These are phyloP conservation scores for Posidonia australis DNA, from an alignment of 106 monocot genomes.

Conservation along the genomic window DNA sequence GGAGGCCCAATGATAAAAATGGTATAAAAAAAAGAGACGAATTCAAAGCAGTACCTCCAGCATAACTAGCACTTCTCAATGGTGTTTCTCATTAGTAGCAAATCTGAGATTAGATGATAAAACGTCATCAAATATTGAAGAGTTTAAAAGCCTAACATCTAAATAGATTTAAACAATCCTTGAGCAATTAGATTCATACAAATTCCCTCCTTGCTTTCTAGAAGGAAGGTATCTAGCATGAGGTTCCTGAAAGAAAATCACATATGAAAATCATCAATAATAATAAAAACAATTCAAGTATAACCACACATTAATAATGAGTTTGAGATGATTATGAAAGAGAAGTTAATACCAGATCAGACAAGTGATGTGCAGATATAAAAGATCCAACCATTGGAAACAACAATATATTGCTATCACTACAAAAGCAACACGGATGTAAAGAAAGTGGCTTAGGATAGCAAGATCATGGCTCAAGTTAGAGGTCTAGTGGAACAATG, in stretches of 20 bases:
- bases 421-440: too few relatives aligned
- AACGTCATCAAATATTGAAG: background rate
- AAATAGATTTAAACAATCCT: background rate
- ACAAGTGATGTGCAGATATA: slow-evolving; percentile 11
- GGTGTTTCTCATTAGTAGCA: background rate
- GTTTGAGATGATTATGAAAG: background rate
- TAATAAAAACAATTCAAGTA: background rate
- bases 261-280: background rate
- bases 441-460: too few relatives aligned
- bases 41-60: background rate
- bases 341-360: slow-evolving; percentile 35
- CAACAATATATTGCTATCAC: too few relatives aligned
- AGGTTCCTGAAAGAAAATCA: slow-evolving; percentile 25
- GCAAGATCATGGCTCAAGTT: too few relatives aligned
- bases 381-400: too few relatives aligned
- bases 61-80: background rate
- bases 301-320: background rate
- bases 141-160: background rate
- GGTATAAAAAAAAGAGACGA: background rate
- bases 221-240: slow-evolving; percentile 45
- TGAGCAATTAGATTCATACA: slow-evolving; percentile 12
- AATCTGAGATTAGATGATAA: background rate
- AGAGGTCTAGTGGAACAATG: too few relatives aligned
- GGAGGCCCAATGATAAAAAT: background rate
- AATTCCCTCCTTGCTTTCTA: slow-evolving; percentile 10